A percentile compares a stretch with the other conserved stretches of the same genome.
These are phyloP conservation scores for Phialemoniopsis sp. DNA, from an alignment of 2,329 filamentous ascomycete species.

Conservation along the genomic window DNA sequence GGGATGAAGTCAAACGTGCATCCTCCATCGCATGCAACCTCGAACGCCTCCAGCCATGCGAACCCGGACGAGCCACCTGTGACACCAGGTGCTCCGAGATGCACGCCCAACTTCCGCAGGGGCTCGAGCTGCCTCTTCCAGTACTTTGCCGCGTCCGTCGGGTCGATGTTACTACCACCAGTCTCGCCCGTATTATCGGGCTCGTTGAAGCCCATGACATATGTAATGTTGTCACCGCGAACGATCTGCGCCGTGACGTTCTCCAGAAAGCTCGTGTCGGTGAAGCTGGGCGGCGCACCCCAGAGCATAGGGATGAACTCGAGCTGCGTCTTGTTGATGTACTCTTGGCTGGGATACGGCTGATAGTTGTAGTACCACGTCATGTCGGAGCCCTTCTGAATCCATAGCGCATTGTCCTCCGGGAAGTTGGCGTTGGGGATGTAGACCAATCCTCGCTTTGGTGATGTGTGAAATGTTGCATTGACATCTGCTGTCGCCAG, in stretches of 20 bases:
- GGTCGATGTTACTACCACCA: slow-evolving; percentile 31
- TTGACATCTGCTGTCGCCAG: too few species aligned
- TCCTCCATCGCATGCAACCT: slow-evolving; percentile 51
- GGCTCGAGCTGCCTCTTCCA: slow-evolving; percentile 70
- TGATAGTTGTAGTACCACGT: slow-evolving; percentile 40
- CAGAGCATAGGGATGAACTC: slow-evolving; percentile 43
- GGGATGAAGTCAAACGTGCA: slow-evolving; percentile 62
- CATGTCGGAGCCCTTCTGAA: slow-evolving; percentile 29
- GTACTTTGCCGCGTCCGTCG: slow-evolving; percentile 38
- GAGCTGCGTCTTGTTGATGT: slow-evolving; percentile 21
- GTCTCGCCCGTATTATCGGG: slow-evolving; percentile 32
- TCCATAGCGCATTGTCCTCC: slow-evolving; percentile 26
- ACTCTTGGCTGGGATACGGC: slow-evolving; percentile 48
- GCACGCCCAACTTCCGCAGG: slow-evolving; percentile 58
- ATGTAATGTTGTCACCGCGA: slow-evolving; percentile 27
- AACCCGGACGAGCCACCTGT: slow-evolving; percentile 58
- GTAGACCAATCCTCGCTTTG: slow-evolving; percentile 22
- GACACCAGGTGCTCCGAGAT: slow-evolving; percentile 66
- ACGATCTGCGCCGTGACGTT: slow-evolving; percentile 17
- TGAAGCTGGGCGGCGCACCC: slow-evolving; percentile 47
- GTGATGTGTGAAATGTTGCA: not conserved
- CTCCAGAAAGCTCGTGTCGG: slow-evolving; percentile 20
- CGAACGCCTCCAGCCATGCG: slow-evolving; percentile 64
- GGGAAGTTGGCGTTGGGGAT: slow-evolving; percentile 10
- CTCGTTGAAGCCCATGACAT: slow-evolving; percentile 36